Evolutionary conservation across 805 yeast genomes (phyloP), one percentile per base, ranked within the genome.

Genomic region (Cyberlindnera nakhonratchasimensis): DNA sequence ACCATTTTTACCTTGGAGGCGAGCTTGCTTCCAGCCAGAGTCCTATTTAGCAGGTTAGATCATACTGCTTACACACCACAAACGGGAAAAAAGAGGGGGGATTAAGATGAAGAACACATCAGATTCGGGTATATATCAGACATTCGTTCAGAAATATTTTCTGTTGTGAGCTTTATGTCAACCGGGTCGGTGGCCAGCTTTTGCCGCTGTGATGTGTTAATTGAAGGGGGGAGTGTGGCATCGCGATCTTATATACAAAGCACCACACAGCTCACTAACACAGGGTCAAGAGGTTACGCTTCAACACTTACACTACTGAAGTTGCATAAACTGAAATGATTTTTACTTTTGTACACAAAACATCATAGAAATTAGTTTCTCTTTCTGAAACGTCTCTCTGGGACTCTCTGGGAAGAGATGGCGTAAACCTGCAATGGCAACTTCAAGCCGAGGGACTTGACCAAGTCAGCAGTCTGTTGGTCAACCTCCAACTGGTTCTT

Each of bases 401-500:
- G 75, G 62, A 79, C 80, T 79, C 95, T 86, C 77, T 85, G 88
- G 68, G 93, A 75, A 70, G 95, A 84, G 66, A 88, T 86, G 63
- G 86, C 74, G 69, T 83, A 80, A 66, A 89, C 89, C 67, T 82
- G 80, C 67, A 86, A 72, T 71, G 96, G 95, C 65, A 88, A 73
- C 66, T 79, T 78, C 82, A 86, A 83, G 69, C 98, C 98, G 68
- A 91, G 80, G 62, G 91, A 69, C 79, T 89, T 87, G 67, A 91
- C 89, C 75, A 91, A 80, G 69, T 86, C 93, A 69, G 88, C 88
- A 66, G 98, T 91, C 77, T 89, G 96, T 70, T 86, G 78, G 75
- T 91, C 99, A 70, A 91, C 95, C 77, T 87, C 90, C 73, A 93
- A 86, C 69, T 86, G 93, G 71, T 89, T 89, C 77, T 89, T 88